phyloP scores from a whole-genome alignment of 768 basidiomycete species.

The Hortiboletus campestris region DNA sequence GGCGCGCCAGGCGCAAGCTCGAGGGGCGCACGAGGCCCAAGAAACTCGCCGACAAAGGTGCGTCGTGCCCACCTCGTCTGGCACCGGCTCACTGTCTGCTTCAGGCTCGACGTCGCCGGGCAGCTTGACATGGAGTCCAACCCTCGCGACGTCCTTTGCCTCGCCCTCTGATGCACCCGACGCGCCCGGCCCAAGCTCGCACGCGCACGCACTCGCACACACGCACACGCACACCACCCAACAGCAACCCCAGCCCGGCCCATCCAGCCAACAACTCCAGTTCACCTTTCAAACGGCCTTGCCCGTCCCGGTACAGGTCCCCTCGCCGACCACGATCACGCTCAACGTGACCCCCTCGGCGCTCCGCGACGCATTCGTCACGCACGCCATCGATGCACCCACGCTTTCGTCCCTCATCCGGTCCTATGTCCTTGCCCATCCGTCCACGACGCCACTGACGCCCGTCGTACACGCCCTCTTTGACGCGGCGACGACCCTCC shows the following conservation, averaged over 20 bases:
- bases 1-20: slow-evolving; percentile 55
- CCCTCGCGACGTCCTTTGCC: slow-evolving; percentile 38
- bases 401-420: slow-evolving; percentile 56
- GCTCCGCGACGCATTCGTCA: slow-evolving; percentile 32
- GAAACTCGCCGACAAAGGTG: slow-evolving; percentile 52
- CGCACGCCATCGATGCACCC: slow-evolving; percentile 43
- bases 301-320: slow-evolving; percentile 37
- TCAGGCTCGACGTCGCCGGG: slow-evolving; percentile 17
- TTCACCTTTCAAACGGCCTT: slow-evolving; percentile 45
- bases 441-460: slow-evolving; percentile 49
- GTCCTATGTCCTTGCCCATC: slow-evolving; percentile 45
- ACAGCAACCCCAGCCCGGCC: slow-evolving; percentile 31
- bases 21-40: slow-evolving; percentile 54
- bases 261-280: slow-evolving; percentile 39
- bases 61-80: neutral
- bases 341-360: slow-evolving; percentile 29
- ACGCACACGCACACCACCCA: neutral
- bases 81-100: neutral
- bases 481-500: slow-evolving; percentile 41
- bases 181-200: slow-evolving; percentile 33
- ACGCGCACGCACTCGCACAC: slow-evolving; percentile 26
- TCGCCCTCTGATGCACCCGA: slow-evolving; percentile 15
- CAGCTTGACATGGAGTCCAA: slow-evolving; percentile 40
- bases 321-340: slow-evolving; percentile 19
- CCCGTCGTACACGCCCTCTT: slow-evolving; percentile 54